phyloP scores from a whole-genome alignment of 306 rosid genomes.

The Vachellia pachyceras region DNA sequence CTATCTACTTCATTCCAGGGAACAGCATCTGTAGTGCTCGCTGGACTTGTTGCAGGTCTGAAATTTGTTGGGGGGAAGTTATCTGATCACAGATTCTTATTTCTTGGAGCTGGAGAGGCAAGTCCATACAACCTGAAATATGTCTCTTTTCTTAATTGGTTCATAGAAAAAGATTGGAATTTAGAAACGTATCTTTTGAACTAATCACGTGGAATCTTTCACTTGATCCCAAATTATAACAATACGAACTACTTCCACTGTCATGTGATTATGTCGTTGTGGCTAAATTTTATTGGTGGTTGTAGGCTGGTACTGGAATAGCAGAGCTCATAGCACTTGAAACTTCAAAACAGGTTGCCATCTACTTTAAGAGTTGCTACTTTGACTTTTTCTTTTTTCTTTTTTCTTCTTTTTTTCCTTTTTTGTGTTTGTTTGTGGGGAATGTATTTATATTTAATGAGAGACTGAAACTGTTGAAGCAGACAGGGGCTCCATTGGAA shows the following conservation, averaged over 20 bases:
- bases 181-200: not conserved
- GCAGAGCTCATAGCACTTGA: conserved; percentile 99
- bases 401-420: too few species aligned
- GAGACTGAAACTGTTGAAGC: conserved; percentile 49
- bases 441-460: conserved; percentile 25
- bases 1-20: conserved; percentile 66
- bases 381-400: too few species aligned
- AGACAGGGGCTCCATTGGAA: conserved; percentile 88
- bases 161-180: not conserved
- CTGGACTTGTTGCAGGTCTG: conserved; percentile 84
- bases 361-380: conserved; percentile 18
- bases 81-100: conserved; percentile 85
- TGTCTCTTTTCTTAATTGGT: not conserved
- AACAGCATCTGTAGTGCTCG: conserved; percentile 98
- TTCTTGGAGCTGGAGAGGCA: conserved; percentile 99
- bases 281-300: conserved; percentile 41
- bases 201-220: not conserved
- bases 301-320: conserved; percentile 99
- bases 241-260: not conserved
- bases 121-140: conserved; percentile 8
- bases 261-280: conserved; percentile 18
- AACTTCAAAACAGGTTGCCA: conserved; percentile 83
- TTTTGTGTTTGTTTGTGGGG: not conserved
- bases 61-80: conserved; percentile 76
- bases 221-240: not conserved